Evolutionary conservation across 768 basidiomycete species (phyloP).

Genomic region (Amanita subjunquillea): DNA sequence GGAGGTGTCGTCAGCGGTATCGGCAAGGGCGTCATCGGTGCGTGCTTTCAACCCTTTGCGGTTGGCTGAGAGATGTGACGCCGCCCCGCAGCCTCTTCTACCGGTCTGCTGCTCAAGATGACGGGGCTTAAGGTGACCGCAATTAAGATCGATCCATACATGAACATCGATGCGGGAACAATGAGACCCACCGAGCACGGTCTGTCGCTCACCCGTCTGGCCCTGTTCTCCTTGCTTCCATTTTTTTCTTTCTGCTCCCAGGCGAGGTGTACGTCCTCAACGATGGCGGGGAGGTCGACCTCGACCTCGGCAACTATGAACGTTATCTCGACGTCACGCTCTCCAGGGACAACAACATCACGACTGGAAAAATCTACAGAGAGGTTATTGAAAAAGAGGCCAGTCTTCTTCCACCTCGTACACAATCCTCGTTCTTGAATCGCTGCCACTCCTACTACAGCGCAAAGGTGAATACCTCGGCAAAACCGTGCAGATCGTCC

Average conservation of each 20-base stretch:
- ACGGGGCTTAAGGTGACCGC: conserved; percentile 94
- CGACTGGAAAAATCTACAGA: conserved; percentile 95
- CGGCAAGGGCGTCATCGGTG: conserved; percentile 98
- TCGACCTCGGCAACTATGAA: conserved; percentile 98
- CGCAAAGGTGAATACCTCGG: conserved; percentile 85
- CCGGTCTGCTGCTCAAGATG: conserved; percentile 90
- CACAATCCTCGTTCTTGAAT: not conserved
- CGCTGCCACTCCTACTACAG: conserved; percentile 21
- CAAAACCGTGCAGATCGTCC: conserved; percentile 97
- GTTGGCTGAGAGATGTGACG: not conserved
- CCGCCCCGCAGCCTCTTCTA: conserved; percentile 72
- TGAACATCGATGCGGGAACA: conserved; percentile 99
- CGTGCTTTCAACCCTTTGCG: conserved; percentile 14
- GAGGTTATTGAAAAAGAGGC: conserved; percentile 98
- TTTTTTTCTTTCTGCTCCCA: conserved; percentile 12
- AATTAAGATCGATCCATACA: conserved; percentile 99
- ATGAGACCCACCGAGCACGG: conserved; percentile 99
- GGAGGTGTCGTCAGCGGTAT: conserved; percentile 98
- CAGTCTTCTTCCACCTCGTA: conserved; percentile 12
- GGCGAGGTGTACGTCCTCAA: conserved; percentile 98
- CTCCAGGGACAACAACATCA: conserved; percentile 94
- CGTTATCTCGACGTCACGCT: conserved; percentile 94
- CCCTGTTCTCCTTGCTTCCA: not conserved
- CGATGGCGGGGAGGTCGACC: conserved; percentile 96
- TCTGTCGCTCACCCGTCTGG: conserved; percentile 23